A percentile compares a stretch with the other conserved stretches of the same genome.
Evolutionary conservation across 768 basidiomycete species (phyloP).

Genomic region (Amanita muscaria): DNA sequence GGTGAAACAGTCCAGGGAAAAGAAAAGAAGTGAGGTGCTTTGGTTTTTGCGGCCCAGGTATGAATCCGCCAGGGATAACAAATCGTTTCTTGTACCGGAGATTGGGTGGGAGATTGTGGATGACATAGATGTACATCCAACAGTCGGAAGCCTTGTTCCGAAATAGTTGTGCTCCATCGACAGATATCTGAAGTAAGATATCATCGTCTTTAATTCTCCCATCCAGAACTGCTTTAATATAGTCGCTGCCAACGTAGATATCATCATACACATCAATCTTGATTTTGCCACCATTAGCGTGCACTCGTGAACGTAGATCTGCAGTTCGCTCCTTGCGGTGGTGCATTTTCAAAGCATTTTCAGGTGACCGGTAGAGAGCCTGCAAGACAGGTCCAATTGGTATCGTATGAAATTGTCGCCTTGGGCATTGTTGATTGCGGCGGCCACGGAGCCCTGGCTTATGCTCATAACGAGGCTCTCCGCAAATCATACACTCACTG

Average conservation of each 20-base stretch:
- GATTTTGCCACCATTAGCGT: too few relatives aligned
- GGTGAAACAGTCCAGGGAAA: conserved; percentile 10
- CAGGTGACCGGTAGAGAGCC: conserved; percentile 17
- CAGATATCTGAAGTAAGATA: conserved; percentile 25
- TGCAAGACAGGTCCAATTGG: conserved; percentile 36
- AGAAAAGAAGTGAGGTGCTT: conserved; percentile 19
- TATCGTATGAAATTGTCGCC: conserved; percentile 28
- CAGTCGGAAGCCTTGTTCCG: too few relatives aligned
- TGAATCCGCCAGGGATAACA: conserved; percentile 19
- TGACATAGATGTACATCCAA: conserved; percentile 35
- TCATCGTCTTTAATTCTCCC: conserved; percentile 22
- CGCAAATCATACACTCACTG: conserved; percentile 24
- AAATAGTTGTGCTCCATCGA: conserved; percentile 37
- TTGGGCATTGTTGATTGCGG: conserved; percentile 2
- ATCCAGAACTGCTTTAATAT: conserved; percentile 15
- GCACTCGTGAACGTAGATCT: too few relatives aligned
- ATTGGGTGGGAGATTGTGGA: conserved; percentile 21
- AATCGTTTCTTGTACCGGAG: conserved; percentile 17
- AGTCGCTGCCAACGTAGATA: conserved; percentile 21
- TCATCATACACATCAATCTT: conserved; percentile 21
- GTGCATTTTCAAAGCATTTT: conserved; percentile 19
- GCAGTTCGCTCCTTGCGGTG: conserved; percentile 20
- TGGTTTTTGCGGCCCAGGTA: conserved; percentile 23
- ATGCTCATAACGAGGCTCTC: conserved; percentile 7
- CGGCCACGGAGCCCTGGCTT: too few relatives aligned